Evolutionary conservation across 495 filamentous ascomycete genomes (phyloP), one percentile per base, ranked within the genome.

Genomic region (Neurospora sp.): DNA sequence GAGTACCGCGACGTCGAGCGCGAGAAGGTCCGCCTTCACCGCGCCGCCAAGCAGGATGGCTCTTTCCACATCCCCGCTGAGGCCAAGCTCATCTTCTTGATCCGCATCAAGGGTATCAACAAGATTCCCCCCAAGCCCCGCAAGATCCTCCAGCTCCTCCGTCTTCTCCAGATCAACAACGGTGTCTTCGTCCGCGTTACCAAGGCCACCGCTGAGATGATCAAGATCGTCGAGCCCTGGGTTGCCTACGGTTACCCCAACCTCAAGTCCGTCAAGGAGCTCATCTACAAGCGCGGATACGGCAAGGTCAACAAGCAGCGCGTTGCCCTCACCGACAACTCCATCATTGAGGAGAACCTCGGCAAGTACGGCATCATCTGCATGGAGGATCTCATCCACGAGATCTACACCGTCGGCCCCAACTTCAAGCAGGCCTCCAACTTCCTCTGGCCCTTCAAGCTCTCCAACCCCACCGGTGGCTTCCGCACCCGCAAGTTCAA

Each of bases 71-170:
- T 99, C 77, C 89, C 91, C 72, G 94, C 92, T 73, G 93, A 99
- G 90, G 88, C 92, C 84, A 97, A 97, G 89, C 88, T 99, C 75
- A 93, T 94, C 90, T 99, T 99, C 85, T 91, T 99, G 81, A 85
- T 98, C 87, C 96, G 96, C 86, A 98, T 99, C 90, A 99, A 99
- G 92, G 96, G 96, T 97, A 99, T 99, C 94, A 98, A 98, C 92
- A 98, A 99, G 91, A 98, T 99, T 78, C 89, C 96, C 82, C 96
- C 96, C 80, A 98, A 99, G 91, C 96, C 96, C 85, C 94, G 96
- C 87, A 98, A 99, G 91, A 98, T 97, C 81, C 90, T 99, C 75
- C 96, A 98, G 86, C 92, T 99, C 61, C 94, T 99, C 82, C 95
- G 96, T 87, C 92, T 99, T 76, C 90, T 98, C 81, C 96, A 99